Percentiles rank a stretch among this genome's conserved stretches.
Conservation (phyloP, 306 rosid species). For the Vicia faba region DNA sequence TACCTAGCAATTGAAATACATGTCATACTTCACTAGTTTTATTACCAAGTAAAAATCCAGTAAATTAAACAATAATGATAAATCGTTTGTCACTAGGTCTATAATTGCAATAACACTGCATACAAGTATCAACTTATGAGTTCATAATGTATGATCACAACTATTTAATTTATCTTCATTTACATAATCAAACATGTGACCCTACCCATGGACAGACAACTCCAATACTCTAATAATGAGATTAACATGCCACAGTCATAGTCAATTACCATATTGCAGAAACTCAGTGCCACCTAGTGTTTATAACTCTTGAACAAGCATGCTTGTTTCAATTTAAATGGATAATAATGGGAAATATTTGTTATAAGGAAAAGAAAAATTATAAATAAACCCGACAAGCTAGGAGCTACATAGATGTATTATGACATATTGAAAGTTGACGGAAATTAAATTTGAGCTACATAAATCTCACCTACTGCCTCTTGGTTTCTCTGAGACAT, state of each 20-base stretch:
- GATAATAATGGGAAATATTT: neutral
- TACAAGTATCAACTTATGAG: constrained; percentile 22
- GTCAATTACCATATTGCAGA: constrained; percentile 22
- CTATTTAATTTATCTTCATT: constrained; percentile 22
- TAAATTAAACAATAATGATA: constrained; percentile 1
- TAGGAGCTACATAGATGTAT: neutral
- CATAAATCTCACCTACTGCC: constrained; percentile 70
- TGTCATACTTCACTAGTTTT: constrained; percentile 21
- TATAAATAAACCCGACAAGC: constrained; percentile 17
- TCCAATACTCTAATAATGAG: neutral
- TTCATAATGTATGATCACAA: neutral
- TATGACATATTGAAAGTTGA: constrained; percentile 20
- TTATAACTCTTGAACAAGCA: constrained; percentile 32
- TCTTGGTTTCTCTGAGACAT: constrained; percentile 99
- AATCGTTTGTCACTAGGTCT: constrained; percentile 10
- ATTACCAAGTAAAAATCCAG: constrained; percentile 18
- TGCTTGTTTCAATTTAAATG: constrained; percentile 14
- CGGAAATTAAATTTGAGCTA: constrained; percentile 8
- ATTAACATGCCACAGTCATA: constrained; percentile 1
- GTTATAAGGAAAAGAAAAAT: neutral
- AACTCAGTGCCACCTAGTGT: neutral
- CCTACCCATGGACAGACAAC: constrained; percentile 28
- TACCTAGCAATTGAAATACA: neutral
- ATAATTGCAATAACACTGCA: constrained; percentile 13
- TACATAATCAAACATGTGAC: neutral